Percentiles rank a stretch among this genome's conserved stretches.
These are phyloP conservation scores for Diplosphaera chodatii DNA, from an alignment of 139 green algal genomes.

Conservation along the genomic window DNA sequence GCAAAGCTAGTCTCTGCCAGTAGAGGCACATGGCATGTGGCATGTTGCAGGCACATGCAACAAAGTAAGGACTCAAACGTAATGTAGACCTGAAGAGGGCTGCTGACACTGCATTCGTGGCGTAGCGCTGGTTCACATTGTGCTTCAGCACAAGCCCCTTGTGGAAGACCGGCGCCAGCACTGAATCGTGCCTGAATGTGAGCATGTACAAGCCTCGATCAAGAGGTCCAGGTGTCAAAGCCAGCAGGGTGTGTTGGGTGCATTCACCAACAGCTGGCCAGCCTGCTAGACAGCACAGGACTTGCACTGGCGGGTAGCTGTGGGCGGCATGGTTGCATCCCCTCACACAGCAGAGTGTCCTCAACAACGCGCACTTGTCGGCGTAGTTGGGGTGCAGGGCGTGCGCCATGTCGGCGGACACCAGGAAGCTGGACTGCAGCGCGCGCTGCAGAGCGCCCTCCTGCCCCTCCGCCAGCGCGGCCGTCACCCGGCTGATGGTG, in stretches of 20 bases:
- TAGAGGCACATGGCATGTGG: too few relatives aligned
- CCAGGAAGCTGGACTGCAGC: slow-evolving; percentile 65
- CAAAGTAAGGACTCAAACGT: neutral
- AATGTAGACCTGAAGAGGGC: slow-evolving; percentile 69
- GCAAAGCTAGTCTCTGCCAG: too few relatives aligned
- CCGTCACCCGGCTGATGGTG: slow-evolving; percentile 69
- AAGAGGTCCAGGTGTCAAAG: neutral
- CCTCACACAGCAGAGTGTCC: too few relatives aligned
- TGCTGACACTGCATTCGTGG: slow-evolving; percentile 77
- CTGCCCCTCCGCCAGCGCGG: slow-evolving; percentile 33
- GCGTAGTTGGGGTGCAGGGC: slow-evolving; percentile 91
- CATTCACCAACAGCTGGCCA: too few relatives aligned
- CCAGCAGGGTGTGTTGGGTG: too few relatives aligned
- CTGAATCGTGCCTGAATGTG: slow-evolving; percentile 63
- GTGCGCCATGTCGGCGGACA: slow-evolving; percentile 96
- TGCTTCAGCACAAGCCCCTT: slow-evolving; percentile 89
- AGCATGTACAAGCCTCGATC: neutral
- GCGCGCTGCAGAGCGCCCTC: slow-evolving; percentile 62
- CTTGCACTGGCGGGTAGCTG: too few relatives aligned
- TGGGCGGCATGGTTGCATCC: too few relatives aligned
- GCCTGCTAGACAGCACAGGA: too few relatives aligned
- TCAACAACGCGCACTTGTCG: slow-evolving; percentile 10
- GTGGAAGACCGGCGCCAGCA: slow-evolving; percentile 66
- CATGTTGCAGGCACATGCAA: slow-evolving; percentile 3
- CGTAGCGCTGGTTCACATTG: slow-evolving; percentile 95